Evolutionary conservation across 371 early-diverging fungal genomes (phyloP), one percentile per base, ranked within the genome.

Genomic region (Mucor sp.): DNA sequence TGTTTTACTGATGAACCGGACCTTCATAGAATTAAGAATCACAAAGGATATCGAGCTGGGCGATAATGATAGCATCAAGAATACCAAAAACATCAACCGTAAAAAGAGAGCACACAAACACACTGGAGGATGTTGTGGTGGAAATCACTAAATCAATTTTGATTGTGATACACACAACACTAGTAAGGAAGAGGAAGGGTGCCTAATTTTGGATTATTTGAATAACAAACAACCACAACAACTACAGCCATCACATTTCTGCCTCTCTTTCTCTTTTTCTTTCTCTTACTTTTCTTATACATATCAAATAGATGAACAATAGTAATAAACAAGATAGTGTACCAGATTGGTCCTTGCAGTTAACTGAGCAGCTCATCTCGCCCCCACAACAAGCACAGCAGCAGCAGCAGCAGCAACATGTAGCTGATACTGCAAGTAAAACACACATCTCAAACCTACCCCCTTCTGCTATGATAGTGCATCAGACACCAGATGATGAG

Each of bases 11-110:
- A 47, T 44, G 1, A 17, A 4, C 12, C 17, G 15, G 27, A 6
- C 2, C 4, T 48, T 17, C 0, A 48, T 63, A 81, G 82, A 81
- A 41, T 66, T 81, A 35, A 72, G 77, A 58, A 81, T 81, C 50
- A 81, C 82, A 58, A 66, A 76, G 64, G 82, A 81, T 50, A 78
- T 74, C 32, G 83, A 80, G 58, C 69, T 82, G 57, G 80, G 83
- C 3, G 80, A 82, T 50, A 82, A 82, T 58, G 83, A 82, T 55
- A 71, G 67, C 23, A 82, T 82, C 50, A 80, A 77, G 58, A 69
- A 78, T 0, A 35, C 79, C 21, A 82, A 80, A 37, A 76, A 73
- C 23, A 80, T 74, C 50, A 69, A 77, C 44, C 78, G 79, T 48
- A 78, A 74, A 65, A 72, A 58, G 67, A 70, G 58, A 61, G 66